These are phyloP conservation scores for Chrysopogon serrulatus DNA, from an alignment of 176 grass and related monocot genomes.

Conservation along the genomic window DNA sequence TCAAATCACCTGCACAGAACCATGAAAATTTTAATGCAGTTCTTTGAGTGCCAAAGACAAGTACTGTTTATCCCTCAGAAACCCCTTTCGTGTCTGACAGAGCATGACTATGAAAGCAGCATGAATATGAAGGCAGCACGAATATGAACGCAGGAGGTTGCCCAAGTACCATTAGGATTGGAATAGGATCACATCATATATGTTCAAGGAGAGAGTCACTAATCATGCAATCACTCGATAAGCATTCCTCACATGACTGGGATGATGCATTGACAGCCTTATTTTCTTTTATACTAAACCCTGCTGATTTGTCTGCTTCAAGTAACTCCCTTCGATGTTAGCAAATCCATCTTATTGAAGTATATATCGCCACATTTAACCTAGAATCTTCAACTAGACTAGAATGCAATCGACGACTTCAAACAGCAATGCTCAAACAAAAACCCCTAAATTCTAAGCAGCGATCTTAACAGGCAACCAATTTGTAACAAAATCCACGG, in stretches of 20 bases:
- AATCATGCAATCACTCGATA: not conserved
- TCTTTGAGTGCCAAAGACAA: not conserved
- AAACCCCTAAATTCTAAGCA: not conserved
- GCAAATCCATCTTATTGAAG: not conserved
- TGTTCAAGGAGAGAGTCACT: not conserved
- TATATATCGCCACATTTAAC: not conserved
- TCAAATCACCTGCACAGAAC: not conserved
- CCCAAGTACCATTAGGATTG: not conserved
- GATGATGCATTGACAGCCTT: not conserved
- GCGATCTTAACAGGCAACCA: not conserved
- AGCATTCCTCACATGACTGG: not conserved
- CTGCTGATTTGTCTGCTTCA: not conserved
- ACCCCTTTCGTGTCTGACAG: not conserved
- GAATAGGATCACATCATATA: not conserved
- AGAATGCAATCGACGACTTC: not conserved
- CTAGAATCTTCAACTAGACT: not conserved
- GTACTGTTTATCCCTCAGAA: not conserved
- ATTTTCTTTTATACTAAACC: not conserved
- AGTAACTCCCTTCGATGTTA: not conserved
- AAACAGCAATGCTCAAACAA: conserved; percentile 1
- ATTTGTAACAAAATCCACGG: not conserved
- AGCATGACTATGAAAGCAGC: not conserved
- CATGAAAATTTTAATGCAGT: conserved; percentile 9
- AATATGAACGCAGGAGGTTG: not conserved
- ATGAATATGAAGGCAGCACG: no score